Evolutionary conservation across 2,329 filamentous ascomycete species (phyloP).

Genomic region (Lomentospora prolificans): DNA sequence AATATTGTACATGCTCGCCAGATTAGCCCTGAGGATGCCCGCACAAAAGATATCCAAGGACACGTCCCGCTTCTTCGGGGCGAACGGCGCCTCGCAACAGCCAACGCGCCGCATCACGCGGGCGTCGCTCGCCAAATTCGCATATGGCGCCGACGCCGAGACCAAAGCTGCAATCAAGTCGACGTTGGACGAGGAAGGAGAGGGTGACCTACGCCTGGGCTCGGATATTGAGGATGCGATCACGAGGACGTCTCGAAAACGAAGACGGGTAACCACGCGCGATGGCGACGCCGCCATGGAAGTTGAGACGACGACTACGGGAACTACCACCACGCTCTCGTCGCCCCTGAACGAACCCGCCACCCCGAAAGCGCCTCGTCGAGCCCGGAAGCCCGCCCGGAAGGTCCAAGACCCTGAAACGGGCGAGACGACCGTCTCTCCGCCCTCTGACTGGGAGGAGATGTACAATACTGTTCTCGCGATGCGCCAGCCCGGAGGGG

Average conservation of each 20-base stretch:
- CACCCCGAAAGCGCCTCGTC: slow-evolving; percentile 8
- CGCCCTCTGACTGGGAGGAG: slow-evolving; percentile 73
- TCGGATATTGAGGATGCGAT: slow-evolving; percentile 50
- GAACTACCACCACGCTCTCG: background rate
- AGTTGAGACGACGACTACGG: slow-evolving; percentile 9
- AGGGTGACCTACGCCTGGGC: slow-evolving; percentile 3
- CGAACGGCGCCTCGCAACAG: slow-evolving; percentile 11
- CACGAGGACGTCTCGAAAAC: slow-evolving; percentile 20
- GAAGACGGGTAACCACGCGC: slow-evolving; percentile 19
- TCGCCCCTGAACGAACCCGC: background rate
- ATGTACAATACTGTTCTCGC: slow-evolving; percentile 68
- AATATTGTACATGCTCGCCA: background rate
- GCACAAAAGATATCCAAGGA: background rate
- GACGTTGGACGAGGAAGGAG: slow-evolving; percentile 4
- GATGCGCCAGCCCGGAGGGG: slow-evolving; percentile 55
- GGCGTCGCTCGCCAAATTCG: slow-evolving; percentile 18
- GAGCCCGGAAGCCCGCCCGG: slow-evolving; percentile 37
- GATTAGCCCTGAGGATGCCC: background rate
- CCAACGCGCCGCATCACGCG: slow-evolving; percentile 14
- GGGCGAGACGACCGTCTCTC: slow-evolving; percentile 30
- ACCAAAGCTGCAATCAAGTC: background rate
- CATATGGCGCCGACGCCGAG: slow-evolving; percentile 10
- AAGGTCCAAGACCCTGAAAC: slow-evolving; percentile 29
- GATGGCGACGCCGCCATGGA: slow-evolving; percentile 12
- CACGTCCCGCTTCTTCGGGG: slow-evolving; percentile 14